Evolutionary conservation across 441 rosid species (phyloP).

Genomic region (Syzygium syzygioides): DNA sequence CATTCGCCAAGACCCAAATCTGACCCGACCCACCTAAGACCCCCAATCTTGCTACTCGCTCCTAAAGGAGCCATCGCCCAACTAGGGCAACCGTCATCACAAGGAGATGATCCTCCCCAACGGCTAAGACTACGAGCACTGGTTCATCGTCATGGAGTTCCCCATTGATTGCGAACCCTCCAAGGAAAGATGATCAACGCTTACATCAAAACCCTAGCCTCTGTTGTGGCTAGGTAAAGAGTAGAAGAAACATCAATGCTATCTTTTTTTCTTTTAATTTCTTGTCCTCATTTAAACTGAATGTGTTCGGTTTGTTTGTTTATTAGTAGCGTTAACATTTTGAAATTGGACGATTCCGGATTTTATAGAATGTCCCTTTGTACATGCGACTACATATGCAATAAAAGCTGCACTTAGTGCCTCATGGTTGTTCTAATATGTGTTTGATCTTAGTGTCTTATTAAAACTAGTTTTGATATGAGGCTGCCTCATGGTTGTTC

Average conservation of each 20-base stretch:
- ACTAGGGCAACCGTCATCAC: constrained; percentile 73
- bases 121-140: constrained; percentile 85
- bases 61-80: constrained; percentile 72
- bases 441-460: not conserved
- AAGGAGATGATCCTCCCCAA: constrained; percentile 81
- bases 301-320: too few species aligned
- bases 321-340: constrained; percentile 62
- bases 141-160: constrained; percentile 93
- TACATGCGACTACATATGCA: not conserved
- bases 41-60: constrained; percentile 74
- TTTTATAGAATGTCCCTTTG: not conserved
- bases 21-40: constrained; percentile 24
- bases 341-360: constrained; percentile 8
- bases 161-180: not conserved
- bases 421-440: not conserved
- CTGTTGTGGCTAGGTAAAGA: too few species aligned
- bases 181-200: too few species aligned
- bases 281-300: too few species aligned
- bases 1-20: constrained; percentile 15
- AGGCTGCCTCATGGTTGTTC: not conserved
- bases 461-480: not conserved
- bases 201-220: too few species aligned
- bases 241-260: too few species aligned
- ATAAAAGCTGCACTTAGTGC: not conserved
- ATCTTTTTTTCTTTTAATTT: too few species aligned